Evolutionary conservation across 1,284 basidiomycete species (phyloP).

Genomic region (Trametes pubescens): DNA sequence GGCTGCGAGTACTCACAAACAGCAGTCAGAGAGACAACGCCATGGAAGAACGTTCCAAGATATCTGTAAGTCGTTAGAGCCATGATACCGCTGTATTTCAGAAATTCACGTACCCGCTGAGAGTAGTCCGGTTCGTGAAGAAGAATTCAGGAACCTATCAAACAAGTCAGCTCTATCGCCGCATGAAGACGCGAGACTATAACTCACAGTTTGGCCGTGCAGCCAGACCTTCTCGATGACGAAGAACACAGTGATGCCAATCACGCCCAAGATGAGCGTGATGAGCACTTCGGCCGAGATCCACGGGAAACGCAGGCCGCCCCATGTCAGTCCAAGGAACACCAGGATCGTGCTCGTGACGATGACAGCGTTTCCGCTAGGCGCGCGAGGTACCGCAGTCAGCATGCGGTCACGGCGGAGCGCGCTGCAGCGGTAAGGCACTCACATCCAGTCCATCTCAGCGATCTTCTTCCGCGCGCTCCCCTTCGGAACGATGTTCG

Average conservation of each 20-base stretch:
- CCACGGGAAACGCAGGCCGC: conserved; percentile 33
- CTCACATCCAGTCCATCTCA: conserved; percentile 26
- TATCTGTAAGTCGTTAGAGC: conserved; percentile 28
- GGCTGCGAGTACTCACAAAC: conserved; percentile 15
- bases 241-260: conserved; percentile 27
- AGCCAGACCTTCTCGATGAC: conserved; percentile 28
- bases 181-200: too few species aligned
- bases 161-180: neutral
- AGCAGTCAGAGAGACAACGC: conserved; percentile 17
- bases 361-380: conserved; percentile 18
- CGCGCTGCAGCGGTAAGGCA: neutral
- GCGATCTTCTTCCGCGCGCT: conserved; percentile 9
- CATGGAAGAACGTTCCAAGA: conserved; percentile 33
- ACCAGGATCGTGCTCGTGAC: conserved; percentile 16
- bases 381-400: conserved; percentile 10
- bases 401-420: neutral
- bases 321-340: conserved; percentile 28
- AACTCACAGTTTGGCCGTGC: conserved; percentile 20
- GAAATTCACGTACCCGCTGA: conserved; percentile 38
- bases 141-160: conserved; percentile 41
- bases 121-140: conserved; percentile 41
- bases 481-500: conserved; percentile 13
- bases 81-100: neutral
- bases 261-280: conserved; percentile 32
- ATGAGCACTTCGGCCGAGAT: conserved; percentile 28